Evolutionary conservation across 2,329 filamentous ascomycete genomes (phyloP).

Genomic region (Passalora sequoiae): DNA sequence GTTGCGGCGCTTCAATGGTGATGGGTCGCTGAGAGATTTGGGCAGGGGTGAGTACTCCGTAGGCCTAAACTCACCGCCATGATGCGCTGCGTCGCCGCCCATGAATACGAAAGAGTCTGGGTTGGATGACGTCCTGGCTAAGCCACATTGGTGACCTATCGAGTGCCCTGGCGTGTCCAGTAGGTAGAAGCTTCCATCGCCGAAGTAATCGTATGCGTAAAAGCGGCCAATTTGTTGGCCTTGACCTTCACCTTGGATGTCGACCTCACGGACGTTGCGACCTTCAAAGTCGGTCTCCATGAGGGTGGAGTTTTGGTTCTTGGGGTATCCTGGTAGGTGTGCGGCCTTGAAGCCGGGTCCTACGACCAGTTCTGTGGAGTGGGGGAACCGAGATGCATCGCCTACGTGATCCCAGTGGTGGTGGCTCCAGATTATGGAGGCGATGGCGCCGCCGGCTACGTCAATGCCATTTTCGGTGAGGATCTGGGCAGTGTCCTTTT

Average conservation of each 20-base stretch:
- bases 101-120: constrained; percentile 46
- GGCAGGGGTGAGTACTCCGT: constrained; percentile 40
- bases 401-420: constrained; percentile 37
- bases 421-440: constrained; percentile 33
- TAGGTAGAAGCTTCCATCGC: constrained; percentile 54
- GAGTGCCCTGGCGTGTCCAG: constrained; percentile 52
- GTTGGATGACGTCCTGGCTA: constrained; percentile 40
- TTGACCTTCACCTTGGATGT: constrained; percentile 33
- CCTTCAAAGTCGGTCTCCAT: constrained; percentile 39
- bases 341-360: constrained; percentile 44
- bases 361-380: constrained; percentile 42
- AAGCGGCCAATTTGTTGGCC: constrained; percentile 44
- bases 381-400: constrained; percentile 42
- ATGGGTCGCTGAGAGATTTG: constrained; percentile 25
- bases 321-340: constrained; percentile 44
- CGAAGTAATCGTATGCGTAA: constrained; percentile 50
- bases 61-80: constrained; percentile 38
- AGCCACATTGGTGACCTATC: constrained; percentile 47
- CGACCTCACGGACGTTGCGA: constrained; percentile 36
- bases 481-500: constrained; percentile 42
- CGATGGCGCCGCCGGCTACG: constrained; percentile 35
- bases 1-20: constrained; percentile 20
- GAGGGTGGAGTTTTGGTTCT: constrained; percentile 36
- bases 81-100: constrained; percentile 44
- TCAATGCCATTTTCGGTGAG: constrained; percentile 38